Evolutionary conservation across 176 grass and related monocot species (phyloP).

Genomic region (Triticum timopheevii): DNA sequence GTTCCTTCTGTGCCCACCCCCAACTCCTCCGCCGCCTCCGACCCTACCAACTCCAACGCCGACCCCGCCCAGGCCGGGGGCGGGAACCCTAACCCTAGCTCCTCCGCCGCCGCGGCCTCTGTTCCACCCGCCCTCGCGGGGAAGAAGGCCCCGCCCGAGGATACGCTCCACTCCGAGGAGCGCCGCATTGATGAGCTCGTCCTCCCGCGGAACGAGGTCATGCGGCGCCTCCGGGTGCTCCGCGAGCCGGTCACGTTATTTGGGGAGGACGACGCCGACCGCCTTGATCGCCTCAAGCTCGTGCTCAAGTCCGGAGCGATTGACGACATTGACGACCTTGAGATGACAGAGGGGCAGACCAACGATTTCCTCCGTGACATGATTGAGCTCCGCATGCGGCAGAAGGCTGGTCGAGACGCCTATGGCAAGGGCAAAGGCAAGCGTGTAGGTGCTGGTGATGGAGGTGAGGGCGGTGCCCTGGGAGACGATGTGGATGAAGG

Average conservation of each 20-base stretch:
- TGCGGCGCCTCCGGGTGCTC: conserved; percentile 76
- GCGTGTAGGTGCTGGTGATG: conserved; percentile 37
- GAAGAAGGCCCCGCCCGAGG: conserved; percentile 44
- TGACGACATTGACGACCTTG: conserved; percentile 69
- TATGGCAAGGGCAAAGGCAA: conserved; percentile 56
- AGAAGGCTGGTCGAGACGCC: conserved; percentile 53
- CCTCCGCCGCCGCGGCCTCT: conserved; percentile 26
- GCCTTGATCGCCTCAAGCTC: conserved; percentile 64
- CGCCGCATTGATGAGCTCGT: conserved; percentile 50
- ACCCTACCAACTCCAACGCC: conserved; percentile 28
- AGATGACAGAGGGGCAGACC: conserved; percentile 88
- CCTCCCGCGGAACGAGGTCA: conserved; percentile 71
- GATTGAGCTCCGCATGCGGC: conserved; percentile 71
- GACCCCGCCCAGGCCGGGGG: not conserved
- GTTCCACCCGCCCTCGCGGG: conserved; percentile 44
- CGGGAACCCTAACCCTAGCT: conserved; percentile 43
- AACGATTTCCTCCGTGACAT: conserved; percentile 96
- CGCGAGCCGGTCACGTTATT: conserved; percentile 81
- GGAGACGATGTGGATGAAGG: conserved; percentile 34
- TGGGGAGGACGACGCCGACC: conserved; percentile 73
- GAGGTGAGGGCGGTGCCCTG: conserved; percentile 17
- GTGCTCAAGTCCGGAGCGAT: conserved; percentile 72
- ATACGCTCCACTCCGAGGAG: conserved; percentile 44
- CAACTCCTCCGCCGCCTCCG: conserved; percentile 5
- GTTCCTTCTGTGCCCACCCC: conserved; percentile 14